Percentiles rank a stretch among this genome's conserved stretches.
These are phyloP conservation scores for Cryptococcus wingfieldii DNA, from an alignment of 1,284 basidiomycete species.

Conservation along the genomic window DNA sequence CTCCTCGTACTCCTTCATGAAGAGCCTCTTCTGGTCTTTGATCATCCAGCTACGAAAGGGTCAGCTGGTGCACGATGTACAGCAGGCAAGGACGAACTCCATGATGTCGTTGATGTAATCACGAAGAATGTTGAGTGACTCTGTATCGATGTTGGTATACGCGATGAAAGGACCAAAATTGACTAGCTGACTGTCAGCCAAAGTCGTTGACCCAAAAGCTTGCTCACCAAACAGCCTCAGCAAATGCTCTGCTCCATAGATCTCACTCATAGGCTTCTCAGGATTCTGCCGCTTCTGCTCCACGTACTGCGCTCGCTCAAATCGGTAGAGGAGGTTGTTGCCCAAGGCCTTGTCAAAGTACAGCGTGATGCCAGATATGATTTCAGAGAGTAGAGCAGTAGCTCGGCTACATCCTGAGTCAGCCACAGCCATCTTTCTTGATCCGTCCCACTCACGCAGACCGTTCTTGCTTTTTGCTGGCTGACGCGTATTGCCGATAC, in stretches of 20 bases:
- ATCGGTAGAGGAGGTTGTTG: conserved; percentile 85
- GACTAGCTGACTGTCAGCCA: conserved; percentile 40
- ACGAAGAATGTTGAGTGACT: conserved; percentile 73
- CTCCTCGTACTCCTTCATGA: conserved; percentile 50
- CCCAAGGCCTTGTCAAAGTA: conserved; percentile 93
- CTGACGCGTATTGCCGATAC: conserved; percentile 64
- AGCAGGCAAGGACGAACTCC: conserved; percentile 57
- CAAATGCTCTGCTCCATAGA: conserved; percentile 94
- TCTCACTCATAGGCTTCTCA: conserved; percentile 78
- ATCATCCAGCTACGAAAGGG: conserved; percentile 47
- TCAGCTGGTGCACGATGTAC: background rate
- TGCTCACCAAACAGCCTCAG: conserved; percentile 81
- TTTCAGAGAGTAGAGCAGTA: conserved; percentile 62
- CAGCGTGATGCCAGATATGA: conserved; percentile 80
- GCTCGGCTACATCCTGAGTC: conserved; percentile 53
- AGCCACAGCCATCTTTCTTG: background rate
- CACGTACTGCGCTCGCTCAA: conserved; percentile 88
- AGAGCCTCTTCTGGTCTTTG: conserved; percentile 49
- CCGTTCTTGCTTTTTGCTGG: conserved; percentile 51
- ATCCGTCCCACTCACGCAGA: conserved; percentile 39
- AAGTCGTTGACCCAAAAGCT: background rate
- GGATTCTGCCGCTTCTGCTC: conserved; percentile 68
- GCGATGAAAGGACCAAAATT: conserved; percentile 70
- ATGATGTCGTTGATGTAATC: conserved; percentile 90
- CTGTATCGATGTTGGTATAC: conserved; percentile 83